phyloP scores from a whole-genome alignment of 306 rosid genomes.

The Cicer bijugum region DNA sequence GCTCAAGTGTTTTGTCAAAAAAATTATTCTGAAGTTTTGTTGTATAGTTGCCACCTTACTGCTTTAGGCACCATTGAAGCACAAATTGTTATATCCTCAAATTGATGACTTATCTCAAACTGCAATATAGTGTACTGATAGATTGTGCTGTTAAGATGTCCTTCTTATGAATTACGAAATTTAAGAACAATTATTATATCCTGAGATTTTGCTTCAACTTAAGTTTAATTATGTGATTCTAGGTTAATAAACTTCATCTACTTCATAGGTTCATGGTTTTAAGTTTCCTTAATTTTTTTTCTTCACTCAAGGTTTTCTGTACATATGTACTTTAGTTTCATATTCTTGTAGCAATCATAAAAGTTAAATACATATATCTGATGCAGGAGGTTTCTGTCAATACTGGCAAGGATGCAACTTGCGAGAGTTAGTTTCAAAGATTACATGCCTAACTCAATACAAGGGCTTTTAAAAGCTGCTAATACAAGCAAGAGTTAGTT shows the following conservation, averaged over 20 bases:
- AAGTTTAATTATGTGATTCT: neutral
- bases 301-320: neutral
- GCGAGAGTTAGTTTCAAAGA: neutral
- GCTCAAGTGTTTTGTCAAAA: neutral
- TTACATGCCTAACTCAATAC: neutral
- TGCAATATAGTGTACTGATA: constrained; percentile 9
- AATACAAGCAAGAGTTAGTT: neutral
- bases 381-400: constrained; percentile 27
- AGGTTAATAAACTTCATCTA: neutral
- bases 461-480: constrained; percentile 3
- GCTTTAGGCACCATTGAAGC: constrained; percentile 14
- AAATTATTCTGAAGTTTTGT: constrained; percentile 12
- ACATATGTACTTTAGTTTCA: neutral
- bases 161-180: constrained; percentile 17
- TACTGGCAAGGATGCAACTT: constrained; percentile 5
- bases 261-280: neutral
- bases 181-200: constrained; percentile 22
- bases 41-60: constrained; percentile 16
- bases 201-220: constrained; percentile 29
- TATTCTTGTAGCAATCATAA: neutral
- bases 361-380: constrained; percentile 16
- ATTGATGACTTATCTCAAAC: neutral
- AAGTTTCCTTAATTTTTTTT: neutral
- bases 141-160: constrained; percentile 11
- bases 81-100: neutral